Evolutionary conservation across 441 rosid species (phyloP).

Genomic region (Croton setiger): DNA sequence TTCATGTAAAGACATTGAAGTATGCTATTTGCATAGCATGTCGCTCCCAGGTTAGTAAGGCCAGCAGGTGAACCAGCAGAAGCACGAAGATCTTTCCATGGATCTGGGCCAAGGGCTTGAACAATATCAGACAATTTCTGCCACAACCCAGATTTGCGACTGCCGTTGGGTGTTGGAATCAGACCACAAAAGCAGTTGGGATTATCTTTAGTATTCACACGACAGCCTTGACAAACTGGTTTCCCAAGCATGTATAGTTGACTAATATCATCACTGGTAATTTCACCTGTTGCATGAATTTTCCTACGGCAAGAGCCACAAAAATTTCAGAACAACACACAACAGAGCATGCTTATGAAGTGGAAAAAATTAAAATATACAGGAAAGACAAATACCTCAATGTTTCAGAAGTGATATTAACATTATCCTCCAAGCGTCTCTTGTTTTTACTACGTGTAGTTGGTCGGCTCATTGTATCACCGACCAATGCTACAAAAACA

Average conservation of each 20-base stretch:
- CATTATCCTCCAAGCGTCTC: constrained; percentile 50
- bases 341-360: background rate
- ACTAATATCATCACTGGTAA: constrained; percentile 59
- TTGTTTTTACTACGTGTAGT: constrained; percentile 83
- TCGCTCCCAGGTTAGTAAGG: constrained; percentile 90
- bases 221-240: constrained; percentile 93
- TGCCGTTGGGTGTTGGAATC: constrained; percentile 77
- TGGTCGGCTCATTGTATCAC: constrained; percentile 68
- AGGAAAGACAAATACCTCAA: constrained; percentile 44
- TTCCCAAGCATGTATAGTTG: constrained; percentile 72
- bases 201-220: constrained; percentile 82
- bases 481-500: constrained; percentile 26
- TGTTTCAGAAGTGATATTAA: constrained; percentile 54
- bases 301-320: constrained; percentile 43
- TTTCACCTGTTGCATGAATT: constrained; percentile 63
- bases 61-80: constrained; percentile 82
- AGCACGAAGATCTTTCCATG: constrained; percentile 57
- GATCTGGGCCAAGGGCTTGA: constrained; percentile 73
- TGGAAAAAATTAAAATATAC: background rate
- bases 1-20: constrained; percentile 94
- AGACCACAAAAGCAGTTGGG: constrained; percentile 96
- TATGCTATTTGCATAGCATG: constrained; percentile 98
- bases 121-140: constrained; percentile 76
- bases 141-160: constrained; percentile 89
- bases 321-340: constrained; percentile 18